These are phyloP conservation scores for Aphelidium insulamus DNA, from an alignment of 371 early-diverging fungal genomes.

Conservation along the genomic window DNA sequence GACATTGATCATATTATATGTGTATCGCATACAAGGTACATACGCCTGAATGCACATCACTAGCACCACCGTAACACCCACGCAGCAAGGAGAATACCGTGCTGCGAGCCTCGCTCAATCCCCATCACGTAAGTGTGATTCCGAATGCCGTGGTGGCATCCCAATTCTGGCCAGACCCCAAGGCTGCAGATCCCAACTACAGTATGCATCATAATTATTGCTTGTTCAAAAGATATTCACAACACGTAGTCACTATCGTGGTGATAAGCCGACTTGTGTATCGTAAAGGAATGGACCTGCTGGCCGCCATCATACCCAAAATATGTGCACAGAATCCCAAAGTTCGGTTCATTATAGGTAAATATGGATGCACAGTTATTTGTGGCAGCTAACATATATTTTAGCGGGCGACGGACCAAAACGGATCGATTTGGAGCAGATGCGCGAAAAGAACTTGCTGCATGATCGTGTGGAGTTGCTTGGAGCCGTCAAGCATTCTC, in stretches of 20 bases:
- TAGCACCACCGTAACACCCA: background rate
- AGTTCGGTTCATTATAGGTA: conserved; percentile 80
- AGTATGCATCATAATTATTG: conserved; percentile 20
- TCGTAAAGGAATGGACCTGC: conserved; percentile 88
- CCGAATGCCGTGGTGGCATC: conserved; percentile 93
- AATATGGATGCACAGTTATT: no score
- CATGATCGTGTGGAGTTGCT: conserved; percentile 83
- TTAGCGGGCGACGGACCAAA: conserved; percentile 92
- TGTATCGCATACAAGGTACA: conserved; percentile 85
- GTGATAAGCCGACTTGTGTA: conserved; percentile 86
- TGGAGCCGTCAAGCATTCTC: conserved; percentile 64
- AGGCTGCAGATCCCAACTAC: conserved; percentile 45
- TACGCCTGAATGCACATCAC: background rate
- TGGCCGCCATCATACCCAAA: conserved; percentile 74
- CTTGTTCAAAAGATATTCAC: conserved; percentile 1
- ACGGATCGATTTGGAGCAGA: conserved; percentile 86
- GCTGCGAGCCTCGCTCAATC: conserved; percentile 71
- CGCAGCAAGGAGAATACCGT: conserved; percentile 91
- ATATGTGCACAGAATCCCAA: conserved; percentile 68
- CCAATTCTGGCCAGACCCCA: conserved; percentile 67
- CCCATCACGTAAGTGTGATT: conserved; percentile 82
- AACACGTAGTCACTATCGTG: conserved; percentile 56
- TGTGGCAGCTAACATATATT: no score
- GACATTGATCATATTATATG: conserved; percentile 94
- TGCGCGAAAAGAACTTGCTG: conserved; percentile 79